These are phyloP conservation scores for Agaricus subrufescens DNA, from an alignment of 768 basidiomycete genomes.

Conservation along the genomic window DNA sequence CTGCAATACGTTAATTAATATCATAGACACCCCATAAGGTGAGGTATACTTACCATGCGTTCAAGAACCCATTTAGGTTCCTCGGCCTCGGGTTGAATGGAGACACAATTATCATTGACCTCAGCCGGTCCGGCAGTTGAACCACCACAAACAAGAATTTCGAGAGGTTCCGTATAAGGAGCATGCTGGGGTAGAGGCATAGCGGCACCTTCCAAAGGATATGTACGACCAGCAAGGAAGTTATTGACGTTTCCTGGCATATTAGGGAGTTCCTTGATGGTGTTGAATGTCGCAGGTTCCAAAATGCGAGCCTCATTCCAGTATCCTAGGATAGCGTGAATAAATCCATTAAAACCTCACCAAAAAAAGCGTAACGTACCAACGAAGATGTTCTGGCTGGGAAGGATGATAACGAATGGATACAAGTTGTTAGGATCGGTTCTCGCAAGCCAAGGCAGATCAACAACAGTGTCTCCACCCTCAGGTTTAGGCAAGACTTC, in stretches of 20 bases:
- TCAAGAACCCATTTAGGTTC: constrained; percentile 69
- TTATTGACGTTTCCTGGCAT: constrained; percentile 72
- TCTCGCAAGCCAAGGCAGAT: constrained; percentile 61
- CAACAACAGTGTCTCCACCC: constrained; percentile 57
- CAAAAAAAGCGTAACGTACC: constrained; percentile 46
- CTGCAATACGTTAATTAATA: constrained; percentile 50
- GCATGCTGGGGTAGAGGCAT: constrained; percentile 65
- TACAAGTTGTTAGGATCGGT: constrained; percentile 82
- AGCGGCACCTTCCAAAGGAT: constrained; percentile 71
- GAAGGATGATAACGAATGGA: constrained; percentile 70
- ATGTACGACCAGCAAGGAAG: constrained; percentile 70
- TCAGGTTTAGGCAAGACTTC: constrained; percentile 66
- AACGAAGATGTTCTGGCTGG: constrained; percentile 65
- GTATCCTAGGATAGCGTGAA: constrained; percentile 41
- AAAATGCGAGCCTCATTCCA: constrained; percentile 80
- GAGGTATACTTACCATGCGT: constrained; percentile 57
- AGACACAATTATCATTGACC: constrained; percentile 66
- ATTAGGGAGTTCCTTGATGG: constrained; percentile 57
- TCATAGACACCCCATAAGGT: neutral
- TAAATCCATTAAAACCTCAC: too few relatives aligned
- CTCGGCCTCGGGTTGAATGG: constrained; percentile 57
- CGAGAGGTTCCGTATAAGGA: constrained; percentile 72
- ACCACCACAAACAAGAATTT: constrained; percentile 72
- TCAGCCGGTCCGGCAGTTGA: constrained; percentile 52
- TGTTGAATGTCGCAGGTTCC: constrained; percentile 60